Evolutionary conservation across 2,329 filamentous ascomycete species (phyloP).

Genomic region (Diaporthe vaccinii): DNA sequence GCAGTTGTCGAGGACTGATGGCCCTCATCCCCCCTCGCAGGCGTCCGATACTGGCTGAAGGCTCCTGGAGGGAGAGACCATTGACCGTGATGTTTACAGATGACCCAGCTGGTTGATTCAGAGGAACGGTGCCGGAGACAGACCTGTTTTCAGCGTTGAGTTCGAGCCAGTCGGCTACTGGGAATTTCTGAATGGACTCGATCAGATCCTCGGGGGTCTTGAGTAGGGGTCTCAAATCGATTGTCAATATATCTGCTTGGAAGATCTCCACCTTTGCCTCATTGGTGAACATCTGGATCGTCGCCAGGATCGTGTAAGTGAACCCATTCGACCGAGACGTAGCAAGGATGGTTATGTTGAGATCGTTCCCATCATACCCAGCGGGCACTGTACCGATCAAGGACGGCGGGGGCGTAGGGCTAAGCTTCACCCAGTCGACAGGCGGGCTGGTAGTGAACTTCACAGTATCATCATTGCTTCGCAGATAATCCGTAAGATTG

Average conservation of each 20-base stretch:
- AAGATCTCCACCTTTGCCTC: background rate
- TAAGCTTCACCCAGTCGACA: background rate
- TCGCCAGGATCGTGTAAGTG: conserved; percentile 13
- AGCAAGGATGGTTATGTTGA: conserved; percentile 21
- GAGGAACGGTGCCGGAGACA: background rate
- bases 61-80: background rate
- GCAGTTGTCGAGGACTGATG: background rate
- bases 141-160: background rate
- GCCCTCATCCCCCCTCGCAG: background rate
- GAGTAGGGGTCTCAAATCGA: background rate
- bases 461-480: background rate
- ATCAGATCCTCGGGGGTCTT: background rate
- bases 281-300: background rate
- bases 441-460: conserved; percentile 2
- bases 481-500: conserved; percentile 17
- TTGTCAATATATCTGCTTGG: background rate
- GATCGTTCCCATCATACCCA: background rate
- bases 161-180: background rate
- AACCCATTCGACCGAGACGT: background rate
- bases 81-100: conserved; percentile 23
- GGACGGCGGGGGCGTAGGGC: background rate
- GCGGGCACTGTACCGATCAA: conserved; percentile 4
- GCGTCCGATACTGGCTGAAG: background rate
- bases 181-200: conserved; percentile 3
- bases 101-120: background rate